A percentile compares a stretch with the other conserved stretches of the same genome.
Conservation (phyloP, 805 yeast species). For the Tetrapisispora arboricola region DNA sequence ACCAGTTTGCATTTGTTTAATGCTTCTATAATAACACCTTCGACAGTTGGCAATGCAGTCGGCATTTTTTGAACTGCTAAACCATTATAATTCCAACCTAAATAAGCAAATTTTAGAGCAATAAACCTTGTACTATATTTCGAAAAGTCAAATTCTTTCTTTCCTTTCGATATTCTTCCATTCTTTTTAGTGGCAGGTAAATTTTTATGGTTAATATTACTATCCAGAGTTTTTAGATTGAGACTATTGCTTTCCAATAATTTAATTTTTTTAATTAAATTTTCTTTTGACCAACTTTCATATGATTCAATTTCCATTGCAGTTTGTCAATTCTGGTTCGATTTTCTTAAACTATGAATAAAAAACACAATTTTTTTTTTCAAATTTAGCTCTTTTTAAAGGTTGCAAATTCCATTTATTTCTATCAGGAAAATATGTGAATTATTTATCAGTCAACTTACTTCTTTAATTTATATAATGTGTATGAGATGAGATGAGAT, state of each 20-base stretch:
- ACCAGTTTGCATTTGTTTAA: conserved; percentile 58
- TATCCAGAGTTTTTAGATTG: neutral
- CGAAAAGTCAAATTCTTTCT: conserved; percentile 53
- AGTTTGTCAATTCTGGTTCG: too few relatives aligned
- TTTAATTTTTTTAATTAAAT: neutral
- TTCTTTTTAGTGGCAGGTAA: too few relatives aligned
- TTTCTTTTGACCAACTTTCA: neutral
- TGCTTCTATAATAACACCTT: conserved; percentile 63
- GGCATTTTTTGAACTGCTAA: conserved; percentile 69
- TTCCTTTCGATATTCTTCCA: conserved; percentile 9
- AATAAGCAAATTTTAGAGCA: conserved; percentile 75
- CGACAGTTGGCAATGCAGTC: conserved; percentile 81
- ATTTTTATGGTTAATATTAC: neutral
- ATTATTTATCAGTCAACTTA: too few relatives aligned
- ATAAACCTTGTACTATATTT: conserved; percentile 55
- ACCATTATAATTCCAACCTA: conserved; percentile 94
- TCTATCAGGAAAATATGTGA: too few relatives aligned
- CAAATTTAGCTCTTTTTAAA: too few relatives aligned
- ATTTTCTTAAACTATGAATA: too few relatives aligned
- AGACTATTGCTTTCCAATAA: neutral
- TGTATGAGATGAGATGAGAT: too few relatives aligned
- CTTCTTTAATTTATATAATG: too few relatives aligned
- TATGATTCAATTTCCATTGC: too few relatives aligned
- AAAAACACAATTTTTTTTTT: neutral
- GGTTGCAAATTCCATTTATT: too few relatives aligned